Base-by-base conservation (phyloP, 2,329 filamentous ascomycete species). In the Magnaporthales sp. region DNA sequence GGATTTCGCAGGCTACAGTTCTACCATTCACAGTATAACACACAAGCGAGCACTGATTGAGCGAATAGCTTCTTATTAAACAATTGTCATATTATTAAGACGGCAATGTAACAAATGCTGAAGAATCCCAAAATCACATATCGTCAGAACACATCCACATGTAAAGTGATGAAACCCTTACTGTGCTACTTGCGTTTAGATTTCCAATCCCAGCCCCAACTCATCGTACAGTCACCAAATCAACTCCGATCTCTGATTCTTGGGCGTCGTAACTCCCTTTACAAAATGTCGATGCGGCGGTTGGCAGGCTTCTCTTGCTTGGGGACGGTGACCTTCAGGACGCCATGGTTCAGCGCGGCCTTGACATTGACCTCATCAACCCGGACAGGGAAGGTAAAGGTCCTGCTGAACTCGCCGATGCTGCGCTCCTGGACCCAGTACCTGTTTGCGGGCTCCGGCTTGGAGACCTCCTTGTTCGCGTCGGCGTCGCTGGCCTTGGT, bases 381-480 rank as follows among this genome's bases (percentile, higher is more conserved):
- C 30, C 83, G 84, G 65, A 78, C 77, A 0, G 89, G 87, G 80
- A 92, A 91, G 75, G 80, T 85, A 79, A 91, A 91, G 68, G 82
- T 85, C 69, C 89, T 85, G 63, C 84, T 82, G 78, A 91, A 92
- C 70, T 88, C 83, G 74, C 89, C 89, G 67, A 89, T 78, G 68
- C 81, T 84, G 71, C 88, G 86, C 79, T 91, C 88, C 46, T 82
- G 81, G 69, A 88, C 80, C 91, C 91, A 94, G 83, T 88, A 93
- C 67, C 67, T 68, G 66, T 74, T 69, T 70, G 70, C 64, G n/a
- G 67, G 67, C 67, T 67, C n/a, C n/a, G n/a, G 60, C 64, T 71
- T 67, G 27, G 67, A 58, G 54, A 77, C 70, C 29, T 80, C 75
- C 66, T 75, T 66, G 68, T 71, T 71, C 38, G 73, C 73, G 27